Percentiles rank a stretch among this genome's conserved stretches.
Evolutionary conservation across 2,329 filamentous ascomycete genomes (phyloP).

Genomic region (Paecilomyces niveus): DNA sequence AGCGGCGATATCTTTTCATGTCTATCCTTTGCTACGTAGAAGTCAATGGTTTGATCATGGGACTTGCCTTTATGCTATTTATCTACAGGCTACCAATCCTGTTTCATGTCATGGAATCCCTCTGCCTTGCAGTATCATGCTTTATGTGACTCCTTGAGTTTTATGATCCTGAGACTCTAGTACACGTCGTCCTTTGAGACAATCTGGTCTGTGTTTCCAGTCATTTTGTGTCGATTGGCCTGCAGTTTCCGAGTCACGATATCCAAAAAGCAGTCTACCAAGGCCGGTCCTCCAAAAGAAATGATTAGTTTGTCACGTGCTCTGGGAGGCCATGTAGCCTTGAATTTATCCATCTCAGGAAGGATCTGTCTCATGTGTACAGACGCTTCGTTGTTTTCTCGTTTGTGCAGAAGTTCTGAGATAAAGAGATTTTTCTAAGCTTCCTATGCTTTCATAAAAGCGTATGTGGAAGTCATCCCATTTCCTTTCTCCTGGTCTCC

Average conservation of each 20-base stretch:
- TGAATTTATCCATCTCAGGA: not conserved
- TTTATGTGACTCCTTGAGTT: not conserved
- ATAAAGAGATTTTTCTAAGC: not conserved
- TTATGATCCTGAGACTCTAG: not conserved
- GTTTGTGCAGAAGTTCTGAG: not conserved
- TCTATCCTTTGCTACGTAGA: conserved; percentile 1
- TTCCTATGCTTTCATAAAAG: not conserved
- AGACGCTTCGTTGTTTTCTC: not conserved
- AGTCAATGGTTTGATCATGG: not conserved
- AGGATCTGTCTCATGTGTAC: not conserved
- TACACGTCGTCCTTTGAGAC: not conserved
- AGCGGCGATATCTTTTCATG: conserved; percentile 3
- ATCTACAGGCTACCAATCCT: not conserved
- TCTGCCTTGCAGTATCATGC: not conserved
- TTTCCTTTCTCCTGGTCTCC: not conserved
- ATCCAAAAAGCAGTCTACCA: not conserved
- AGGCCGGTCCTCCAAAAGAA: not conserved
- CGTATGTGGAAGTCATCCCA: not conserved
- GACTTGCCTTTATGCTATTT: conserved; percentile 1
- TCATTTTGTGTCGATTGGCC: not conserved
- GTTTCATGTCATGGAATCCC: not conserved
- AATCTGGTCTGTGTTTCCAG: not conserved
- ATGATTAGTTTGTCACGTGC: not conserved
- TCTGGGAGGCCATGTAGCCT: not conserved
- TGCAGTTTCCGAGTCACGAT: not conserved